Evolutionary conservation across 345 rosid genomes (phyloP).

Genomic region (Citrus medica): DNA sequence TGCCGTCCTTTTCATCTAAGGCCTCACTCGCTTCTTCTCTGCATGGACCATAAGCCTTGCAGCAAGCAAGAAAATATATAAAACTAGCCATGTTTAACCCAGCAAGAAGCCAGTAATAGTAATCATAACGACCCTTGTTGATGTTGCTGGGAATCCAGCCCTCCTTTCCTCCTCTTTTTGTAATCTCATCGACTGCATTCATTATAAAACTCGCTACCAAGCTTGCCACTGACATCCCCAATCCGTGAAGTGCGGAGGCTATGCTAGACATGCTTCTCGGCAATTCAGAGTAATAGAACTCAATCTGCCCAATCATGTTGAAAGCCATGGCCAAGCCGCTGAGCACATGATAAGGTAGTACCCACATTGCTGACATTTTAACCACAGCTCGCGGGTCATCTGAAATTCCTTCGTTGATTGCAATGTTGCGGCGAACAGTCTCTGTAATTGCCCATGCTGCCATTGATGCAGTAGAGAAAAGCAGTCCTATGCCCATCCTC

Average conservation of each 20-base stretch:
- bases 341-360: constrained; percentile 30
- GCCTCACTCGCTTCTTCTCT: background rate
- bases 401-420: constrained; percentile 24
- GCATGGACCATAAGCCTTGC: constrained; percentile 44
- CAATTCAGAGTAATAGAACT: constrained; percentile 50
- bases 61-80: constrained; percentile 31
- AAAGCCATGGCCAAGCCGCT: constrained; percentile 45
- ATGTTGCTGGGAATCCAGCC: constrained; percentile 52
- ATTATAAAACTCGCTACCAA: constrained; percentile 40
- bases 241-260: constrained; percentile 28
- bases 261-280: constrained; percentile 57
- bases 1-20: background rate
- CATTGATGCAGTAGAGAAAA: constrained; percentile 27
- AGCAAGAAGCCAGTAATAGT: constrained; percentile 45
- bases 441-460: background rate
- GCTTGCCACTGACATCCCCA: constrained; percentile 30
- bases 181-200: constrained; percentile 25
- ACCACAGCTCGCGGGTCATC: constrained; percentile 23
- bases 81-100: constrained; percentile 36
- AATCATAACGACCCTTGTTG: constrained; percentile 51
- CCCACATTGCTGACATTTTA: constrained; percentile 51
- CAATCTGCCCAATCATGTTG: constrained; percentile 37
- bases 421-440: constrained; percentile 22
- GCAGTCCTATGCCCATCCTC: constrained; percentile 48
- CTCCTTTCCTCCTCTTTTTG: constrained; percentile 21